A percentile compares a stretch with the other conserved stretches of the same genome.
Evolutionary conservation across 1,284 basidiomycete species (phyloP).

Genomic region (Cryptococcus hybrid): DNA sequence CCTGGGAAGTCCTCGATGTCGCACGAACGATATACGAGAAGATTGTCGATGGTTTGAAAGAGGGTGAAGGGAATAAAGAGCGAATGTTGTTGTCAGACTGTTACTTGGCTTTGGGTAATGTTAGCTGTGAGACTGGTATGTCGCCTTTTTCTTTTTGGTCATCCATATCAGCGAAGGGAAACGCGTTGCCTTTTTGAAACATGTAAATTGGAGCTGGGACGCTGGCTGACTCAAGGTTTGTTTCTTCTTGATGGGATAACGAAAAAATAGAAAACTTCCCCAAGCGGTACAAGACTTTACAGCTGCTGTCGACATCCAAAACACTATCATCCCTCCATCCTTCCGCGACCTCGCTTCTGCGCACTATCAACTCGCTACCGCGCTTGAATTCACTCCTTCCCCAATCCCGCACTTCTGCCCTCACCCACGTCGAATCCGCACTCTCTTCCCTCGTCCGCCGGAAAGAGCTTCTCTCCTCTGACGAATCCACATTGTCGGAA

Average conservation of each 20-base stretch:
- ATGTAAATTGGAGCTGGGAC: neutral
- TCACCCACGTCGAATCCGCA: conserved; percentile 72
- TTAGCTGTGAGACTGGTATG: conserved; percentile 83
- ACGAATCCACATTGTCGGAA: conserved; percentile 43
- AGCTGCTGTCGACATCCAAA: conserved; percentile 68
- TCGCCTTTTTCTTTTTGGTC: conserved; percentile 1
- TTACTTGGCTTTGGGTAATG: conserved; percentile 78
- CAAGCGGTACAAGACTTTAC: conserved; percentile 82
- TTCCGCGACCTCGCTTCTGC: conserved; percentile 84
- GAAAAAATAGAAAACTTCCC: conserved; percentile 76
- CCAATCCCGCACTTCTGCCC: conserved; percentile 72
- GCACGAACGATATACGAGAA: conserved; percentile 78
- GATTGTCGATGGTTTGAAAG: conserved; percentile 40
- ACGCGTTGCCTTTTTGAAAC: too few species aligned
- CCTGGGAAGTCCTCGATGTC: conserved; percentile 89
- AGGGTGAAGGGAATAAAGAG: conserved; percentile 43
- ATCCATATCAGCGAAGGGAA: too few species aligned
- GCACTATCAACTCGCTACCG: conserved; percentile 86
- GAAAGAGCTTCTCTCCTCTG: conserved; percentile 59
- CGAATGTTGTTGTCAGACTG: conserved; percentile 75
- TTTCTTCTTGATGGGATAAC: neutral
- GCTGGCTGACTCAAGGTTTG: neutral
- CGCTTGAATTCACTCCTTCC: conserved; percentile 82
- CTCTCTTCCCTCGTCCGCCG: conserved; percentile 70
- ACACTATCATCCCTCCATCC: conserved; percentile 66